Percentiles rank a stretch among this genome's conserved stretches.
These are phyloP conservation scores for Solanum chaucha DNA, from an alignment of 257 asterid species.

Conservation along the genomic window DNA sequence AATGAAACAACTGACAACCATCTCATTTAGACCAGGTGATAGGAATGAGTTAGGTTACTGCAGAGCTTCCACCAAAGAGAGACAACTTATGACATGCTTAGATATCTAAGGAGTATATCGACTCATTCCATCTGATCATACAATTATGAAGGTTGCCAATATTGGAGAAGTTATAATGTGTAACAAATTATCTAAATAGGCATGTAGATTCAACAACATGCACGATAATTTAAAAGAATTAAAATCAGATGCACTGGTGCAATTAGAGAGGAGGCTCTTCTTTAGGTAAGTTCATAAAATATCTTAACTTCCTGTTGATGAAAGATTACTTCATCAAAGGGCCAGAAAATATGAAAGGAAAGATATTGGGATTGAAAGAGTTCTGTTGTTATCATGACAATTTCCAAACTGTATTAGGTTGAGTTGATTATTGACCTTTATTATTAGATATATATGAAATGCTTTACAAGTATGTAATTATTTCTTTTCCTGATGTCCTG, in stretches of 20 bases:
- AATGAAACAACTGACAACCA: not conserved
- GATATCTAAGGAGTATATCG: not conserved
- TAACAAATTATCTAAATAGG: not conserved
- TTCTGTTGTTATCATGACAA: not conserved
- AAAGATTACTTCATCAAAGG: not conserved
- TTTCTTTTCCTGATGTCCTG: not conserved
- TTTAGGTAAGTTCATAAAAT: not conserved
- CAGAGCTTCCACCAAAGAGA: not conserved
- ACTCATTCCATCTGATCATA: not conserved
- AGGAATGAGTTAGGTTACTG: not conserved
- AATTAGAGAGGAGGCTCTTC: not conserved
- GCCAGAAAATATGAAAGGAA: not conserved
- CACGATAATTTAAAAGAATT: not conserved
- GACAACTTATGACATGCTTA: not conserved
- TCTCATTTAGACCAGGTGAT: not conserved
- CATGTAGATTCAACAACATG: not conserved
- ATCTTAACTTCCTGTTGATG: not conserved
- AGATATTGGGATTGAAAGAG: not conserved
- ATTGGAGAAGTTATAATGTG: not conserved
- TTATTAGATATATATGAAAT: not conserved
- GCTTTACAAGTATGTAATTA: not conserved
- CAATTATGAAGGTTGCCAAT: not conserved
- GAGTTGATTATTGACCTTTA: not conserved
- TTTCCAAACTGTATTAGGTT: not conserved
- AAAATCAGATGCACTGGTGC: not conserved